Evolutionary conservation across 2,329 filamentous ascomycete genomes (phyloP), one percentile per base, ranked within the genome.

Genomic region (Magnaporthiopsis incrustans): DNA sequence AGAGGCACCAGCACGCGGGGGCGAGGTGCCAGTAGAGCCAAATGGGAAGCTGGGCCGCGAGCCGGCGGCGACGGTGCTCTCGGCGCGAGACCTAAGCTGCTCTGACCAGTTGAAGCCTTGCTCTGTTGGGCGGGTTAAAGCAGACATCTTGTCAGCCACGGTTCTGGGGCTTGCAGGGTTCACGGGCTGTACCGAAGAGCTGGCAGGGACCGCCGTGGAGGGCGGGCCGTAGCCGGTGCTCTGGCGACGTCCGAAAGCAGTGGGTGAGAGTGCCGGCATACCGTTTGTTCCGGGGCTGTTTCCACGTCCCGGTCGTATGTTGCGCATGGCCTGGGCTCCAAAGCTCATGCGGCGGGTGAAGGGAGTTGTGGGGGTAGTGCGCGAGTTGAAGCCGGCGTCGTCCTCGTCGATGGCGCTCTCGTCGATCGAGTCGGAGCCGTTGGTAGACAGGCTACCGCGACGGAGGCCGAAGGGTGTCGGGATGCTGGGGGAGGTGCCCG

Each of bases 101-200:
- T 97, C 94, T 74, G 92, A 91, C 90, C 94, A 97, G 79, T 96
- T 96, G 84, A 96, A 97, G 76, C 91, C 91, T 83, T 95, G 92
- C 83, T 91, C 90, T 93, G 85, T 78, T 77, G 82, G 84, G 8
- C 61, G 61, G 56, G 53, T 35, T 80, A 77, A 77, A 72, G 78
- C 77, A 79, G 75, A 72, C 68, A 78, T 78, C 78, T 78, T 79
- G 87, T 90, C 84, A 90, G 87, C 87, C 84, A 80, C 76, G 76
- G 81, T 78, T 87, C 78, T 79, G 70, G 79, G 75, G 70, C 72
- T 60, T 60, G 59, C 11, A 27, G 59, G 33, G 59, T 50, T 60
- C 25, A 38, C 33, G 27, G 33, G 15, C 4, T 38, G 64, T 56
- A 57, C 50, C 60, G 63, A 33, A 56, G 59, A 10, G 33, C 56